A percentile compares a stretch with the other conserved stretches of the same genome.
These are phyloP conservation scores for Colletotrichum noveboracense DNA, from an alignment of 2,329 filamentous ascomycete species.

Conservation along the genomic window DNA sequence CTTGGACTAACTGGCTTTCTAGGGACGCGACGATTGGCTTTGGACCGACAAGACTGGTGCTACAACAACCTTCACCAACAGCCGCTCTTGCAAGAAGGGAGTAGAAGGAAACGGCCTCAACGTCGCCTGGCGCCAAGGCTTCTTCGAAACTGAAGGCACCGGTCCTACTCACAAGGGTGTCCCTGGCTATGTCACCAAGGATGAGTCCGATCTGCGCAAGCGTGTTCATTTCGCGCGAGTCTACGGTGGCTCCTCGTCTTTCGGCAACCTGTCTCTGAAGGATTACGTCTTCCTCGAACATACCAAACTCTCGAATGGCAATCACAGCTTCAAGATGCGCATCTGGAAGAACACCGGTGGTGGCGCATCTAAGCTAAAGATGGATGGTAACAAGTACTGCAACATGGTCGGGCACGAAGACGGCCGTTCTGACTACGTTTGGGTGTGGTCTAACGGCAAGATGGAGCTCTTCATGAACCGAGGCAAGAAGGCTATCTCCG, in stretches of 20 bases:
- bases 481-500: slow-evolving; percentile 2
- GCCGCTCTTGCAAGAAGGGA: neutral
- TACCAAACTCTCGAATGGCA: neutral
- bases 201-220: neutral
- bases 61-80: slow-evolving; percentile 27
- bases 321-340: neutral
- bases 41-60: slow-evolving; percentile 24
- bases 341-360: neutral
- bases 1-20: rapidly evolving
- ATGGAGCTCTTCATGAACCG: slow-evolving; percentile 12
- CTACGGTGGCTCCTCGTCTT: neutral
- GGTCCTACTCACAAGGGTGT: neutral
- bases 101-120: slow-evolving; percentile 28
- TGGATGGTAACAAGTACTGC: neutral
- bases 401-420: neutral
- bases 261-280: neutral
- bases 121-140: slow-evolving; percentile 25
- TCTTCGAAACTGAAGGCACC: neutral
- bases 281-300: neutral
- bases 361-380: neutral
- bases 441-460: neutral
- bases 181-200: neutral
- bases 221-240: neutral
- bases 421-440: neutral
- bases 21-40: slow-evolving; percentile 27